These are phyloP conservation scores for Afroboletus lepidellus DNA, from an alignment of 1,284 basidiomycete genomes.

Conservation along the genomic window DNA sequence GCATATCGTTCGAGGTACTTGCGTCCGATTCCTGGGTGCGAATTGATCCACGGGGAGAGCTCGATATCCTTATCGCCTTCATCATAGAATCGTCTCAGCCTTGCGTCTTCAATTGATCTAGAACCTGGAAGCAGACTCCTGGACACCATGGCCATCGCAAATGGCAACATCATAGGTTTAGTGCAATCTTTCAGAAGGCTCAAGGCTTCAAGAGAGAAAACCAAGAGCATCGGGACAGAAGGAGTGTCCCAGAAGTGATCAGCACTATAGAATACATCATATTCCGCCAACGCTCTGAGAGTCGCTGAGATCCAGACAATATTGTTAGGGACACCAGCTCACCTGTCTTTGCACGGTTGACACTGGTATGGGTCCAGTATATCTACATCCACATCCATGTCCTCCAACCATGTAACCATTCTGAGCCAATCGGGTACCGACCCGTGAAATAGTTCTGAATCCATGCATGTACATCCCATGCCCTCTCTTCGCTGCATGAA, in stretches of 20 bases:
- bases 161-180: background rate
- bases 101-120: background rate
- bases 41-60: constrained; percentile 2
- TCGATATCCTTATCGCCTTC: constrained; percentile 2
- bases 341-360: background rate
- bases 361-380: background rate
- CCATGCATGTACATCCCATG: background rate
- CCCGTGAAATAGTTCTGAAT: background rate
- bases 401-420: constrained; percentile 1
- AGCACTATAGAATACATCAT: background rate
- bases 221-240: background rate
- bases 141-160: background rate
- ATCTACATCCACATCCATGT: background rate
- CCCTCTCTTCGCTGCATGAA: background rate
- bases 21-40: background rate
- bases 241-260: background rate
- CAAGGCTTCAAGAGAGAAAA: constrained; percentile 2
- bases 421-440: background rate
- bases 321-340: background rate
- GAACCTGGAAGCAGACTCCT: background rate
- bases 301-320: background rate
- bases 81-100: background rate
- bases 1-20: constrained; percentile 1
- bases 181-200: background rate
- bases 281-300: background rate